Evolutionary conservation across 164 flowering plant species (phyloP).

Genomic region (Kalanchoe fedtschenkoi): DNA sequence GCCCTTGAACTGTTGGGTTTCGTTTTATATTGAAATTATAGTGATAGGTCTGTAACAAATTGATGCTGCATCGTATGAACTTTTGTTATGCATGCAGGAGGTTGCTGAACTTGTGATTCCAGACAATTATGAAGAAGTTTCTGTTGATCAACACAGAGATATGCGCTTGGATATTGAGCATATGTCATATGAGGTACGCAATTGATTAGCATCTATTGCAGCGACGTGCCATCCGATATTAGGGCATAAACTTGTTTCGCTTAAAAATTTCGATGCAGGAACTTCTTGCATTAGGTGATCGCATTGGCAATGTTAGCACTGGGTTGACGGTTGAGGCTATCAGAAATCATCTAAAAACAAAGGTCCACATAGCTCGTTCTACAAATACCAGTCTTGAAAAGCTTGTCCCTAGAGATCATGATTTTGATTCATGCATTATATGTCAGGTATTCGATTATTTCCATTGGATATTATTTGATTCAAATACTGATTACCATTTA

Average conservation of each 20-base stretch:
- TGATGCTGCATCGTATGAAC: background rate
- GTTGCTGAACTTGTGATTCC: slow-evolving; percentile 54
- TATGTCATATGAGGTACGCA: slow-evolving; percentile 88
- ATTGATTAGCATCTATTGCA: too few relatives aligned
- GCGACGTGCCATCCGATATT: background rate
- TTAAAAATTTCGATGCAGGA: slow-evolving; percentile 35
- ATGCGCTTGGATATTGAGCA: slow-evolving; percentile 90
- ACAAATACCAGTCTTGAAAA: slow-evolving; percentile 23
- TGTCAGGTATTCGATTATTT: slow-evolving; percentile 55
- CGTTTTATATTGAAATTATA: background rate
- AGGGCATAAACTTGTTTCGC: background rate
- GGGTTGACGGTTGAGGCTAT: slow-evolving; percentile 62
- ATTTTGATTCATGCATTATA: slow-evolving; percentile 49
- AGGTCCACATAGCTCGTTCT: slow-evolving; percentile 20
- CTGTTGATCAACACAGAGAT: slow-evolving; percentile 59
- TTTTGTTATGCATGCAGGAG: slow-evolving; percentile 31
- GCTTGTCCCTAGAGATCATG: slow-evolving; percentile 22
- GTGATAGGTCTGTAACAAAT: background rate
- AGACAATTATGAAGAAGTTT: slow-evolving; percentile 34
- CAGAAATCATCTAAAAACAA: slow-evolving; percentile 36
- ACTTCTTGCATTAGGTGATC: slow-evolving; percentile 75
- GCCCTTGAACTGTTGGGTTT: background rate
- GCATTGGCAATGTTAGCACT: slow-evolving; percentile 61
- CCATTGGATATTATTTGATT: background rate
- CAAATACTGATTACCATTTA: too few relatives aligned